phyloP scores from a whole-genome alignment of 768 basidiomycete species.

The Dentipellis fragilis region DNA sequence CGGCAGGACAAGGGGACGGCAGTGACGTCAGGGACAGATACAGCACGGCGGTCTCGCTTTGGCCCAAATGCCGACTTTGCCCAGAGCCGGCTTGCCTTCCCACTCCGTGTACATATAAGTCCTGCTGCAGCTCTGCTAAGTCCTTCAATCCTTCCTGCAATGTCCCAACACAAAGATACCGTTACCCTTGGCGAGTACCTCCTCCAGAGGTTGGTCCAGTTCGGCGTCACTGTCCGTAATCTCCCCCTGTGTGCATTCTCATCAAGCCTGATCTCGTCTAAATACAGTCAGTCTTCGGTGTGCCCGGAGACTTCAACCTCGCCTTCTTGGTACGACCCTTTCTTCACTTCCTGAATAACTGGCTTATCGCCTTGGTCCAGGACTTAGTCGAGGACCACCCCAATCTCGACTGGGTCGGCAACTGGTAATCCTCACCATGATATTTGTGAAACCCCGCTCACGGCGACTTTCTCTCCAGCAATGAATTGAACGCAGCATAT shows the following conservation, averaged over 20 bases:
- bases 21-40: no score
- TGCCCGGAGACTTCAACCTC: conserved; percentile 85
- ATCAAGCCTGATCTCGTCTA: neutral
- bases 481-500: conserved; percentile 81
- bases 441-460: neutral
- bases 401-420: conserved; percentile 77
- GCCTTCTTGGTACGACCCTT: conserved; percentile 21
- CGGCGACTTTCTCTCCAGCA: conserved; percentile 32
- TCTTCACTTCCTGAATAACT: neutral
- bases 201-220: conserved; percentile 50
- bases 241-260: neutral
- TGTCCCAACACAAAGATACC: neutral
- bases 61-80: no score
- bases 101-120: no score
- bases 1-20: no score
- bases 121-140: no score
- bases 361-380: conserved; percentile 23
- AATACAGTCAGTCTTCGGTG: conserved; percentile 66
- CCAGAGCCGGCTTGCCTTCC: no score
- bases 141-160: no score
- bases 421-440: conserved; percentile 41
- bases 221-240: conserved; percentile 46
- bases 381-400: conserved; percentile 78
- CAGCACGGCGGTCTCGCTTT: no score
- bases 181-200: conserved; percentile 53